Percentiles rank a stretch among this genome's conserved stretches.
These are phyloP conservation scores for Starmerella sp. DNA, from an alignment of 805 yeast genomes.

Conservation along the genomic window DNA sequence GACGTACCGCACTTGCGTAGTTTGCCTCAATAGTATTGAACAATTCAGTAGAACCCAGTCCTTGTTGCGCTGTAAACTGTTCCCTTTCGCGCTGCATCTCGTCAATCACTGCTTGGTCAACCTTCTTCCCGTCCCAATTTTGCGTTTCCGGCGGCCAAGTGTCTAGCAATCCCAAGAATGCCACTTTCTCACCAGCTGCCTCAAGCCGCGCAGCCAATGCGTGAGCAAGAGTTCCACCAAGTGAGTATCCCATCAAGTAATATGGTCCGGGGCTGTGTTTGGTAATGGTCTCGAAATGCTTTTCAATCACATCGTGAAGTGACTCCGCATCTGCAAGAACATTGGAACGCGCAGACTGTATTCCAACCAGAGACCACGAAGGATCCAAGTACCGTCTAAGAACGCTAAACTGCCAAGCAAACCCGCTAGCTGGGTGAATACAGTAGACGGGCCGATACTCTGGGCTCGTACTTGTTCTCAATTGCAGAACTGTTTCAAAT, in stretches of 20 bases:
- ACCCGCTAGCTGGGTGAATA: conserved; percentile 16
- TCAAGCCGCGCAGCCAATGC: conserved; percentile 11
- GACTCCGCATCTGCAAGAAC: conserved; percentile 4
- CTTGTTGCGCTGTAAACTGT: conserved; percentile 8
- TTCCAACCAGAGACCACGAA: conserved; percentile 12
- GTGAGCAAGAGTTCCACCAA: conserved; percentile 17
- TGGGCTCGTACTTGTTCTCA: background rate
- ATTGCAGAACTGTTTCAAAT: conserved; percentile 4
- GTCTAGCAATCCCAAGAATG: conserved; percentile 13
- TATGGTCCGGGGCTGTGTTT: conserved; percentile 6
- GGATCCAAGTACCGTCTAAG: conserved; percentile 12
- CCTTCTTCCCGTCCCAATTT: conserved; percentile 15
- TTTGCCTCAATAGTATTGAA: conserved; percentile 13
- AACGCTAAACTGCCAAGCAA: conserved; percentile 18
- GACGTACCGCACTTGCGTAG: conserved; percentile 13
- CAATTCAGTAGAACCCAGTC: conserved; percentile 5
- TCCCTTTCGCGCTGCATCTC: conserved; percentile 15
- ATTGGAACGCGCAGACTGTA: conserved; percentile 11
- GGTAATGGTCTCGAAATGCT: conserved; percentile 1
- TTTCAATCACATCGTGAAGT: conserved; percentile 9
- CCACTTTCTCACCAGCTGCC: conserved; percentile 5
- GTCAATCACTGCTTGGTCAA: conserved; percentile 14
- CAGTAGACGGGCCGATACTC: conserved; percentile 4
- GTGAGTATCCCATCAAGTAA: conserved; percentile 14
- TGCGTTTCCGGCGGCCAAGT: conserved; percentile 21